phyloP scores from a whole-genome alignment of 495 filamentous ascomycete species.

The Lophium mytilinum region DNA sequence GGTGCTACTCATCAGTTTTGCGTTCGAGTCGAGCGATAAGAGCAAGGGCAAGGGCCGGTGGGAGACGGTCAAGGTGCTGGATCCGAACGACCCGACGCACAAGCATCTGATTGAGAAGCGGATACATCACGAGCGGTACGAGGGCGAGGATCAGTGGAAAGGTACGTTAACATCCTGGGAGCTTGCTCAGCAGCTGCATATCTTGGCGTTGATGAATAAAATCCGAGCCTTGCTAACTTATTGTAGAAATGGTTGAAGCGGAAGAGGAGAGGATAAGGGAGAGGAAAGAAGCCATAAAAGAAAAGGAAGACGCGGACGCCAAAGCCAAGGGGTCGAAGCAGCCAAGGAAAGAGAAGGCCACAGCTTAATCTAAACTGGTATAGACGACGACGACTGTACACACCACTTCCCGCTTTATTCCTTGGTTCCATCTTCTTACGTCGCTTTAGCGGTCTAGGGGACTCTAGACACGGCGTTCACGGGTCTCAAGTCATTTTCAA shows the following conservation, averaged over 20 bases:
- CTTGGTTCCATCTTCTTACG: too few relatives aligned
- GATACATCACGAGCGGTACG: slow-evolving; percentile 63
- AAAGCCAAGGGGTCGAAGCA: not conserved
- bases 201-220: not conserved
- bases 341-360: too few relatives aligned
- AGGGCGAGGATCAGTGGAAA: slow-evolving; percentile 82
- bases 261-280: not conserved
- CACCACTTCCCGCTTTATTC: too few relatives aligned
- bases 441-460: too few relatives aligned
- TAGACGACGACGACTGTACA: too few relatives aligned
- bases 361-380: too few relatives aligned
- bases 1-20: slow-evolving; percentile 79
- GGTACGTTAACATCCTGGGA: slow-evolving; percentile 39
- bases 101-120: slow-evolving; percentile 65
- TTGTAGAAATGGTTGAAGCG: not conserved
- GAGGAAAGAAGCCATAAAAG: not conserved
- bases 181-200: not conserved
- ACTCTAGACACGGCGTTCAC: too few relatives aligned
- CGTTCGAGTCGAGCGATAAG: slow-evolving; percentile 81
- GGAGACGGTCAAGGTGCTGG: slow-evolving; percentile 63
- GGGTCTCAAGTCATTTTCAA: too few relatives aligned
- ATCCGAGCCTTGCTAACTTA: not conserved
- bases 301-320: not conserved
- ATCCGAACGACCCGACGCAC: slow-evolving; percentile 62
- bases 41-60: slow-evolving; percentile 65